These are phyloP conservation scores for Pichia sp. DNA, from an alignment of 1,139 yeast genomes.

Conservation along the genomic window DNA sequence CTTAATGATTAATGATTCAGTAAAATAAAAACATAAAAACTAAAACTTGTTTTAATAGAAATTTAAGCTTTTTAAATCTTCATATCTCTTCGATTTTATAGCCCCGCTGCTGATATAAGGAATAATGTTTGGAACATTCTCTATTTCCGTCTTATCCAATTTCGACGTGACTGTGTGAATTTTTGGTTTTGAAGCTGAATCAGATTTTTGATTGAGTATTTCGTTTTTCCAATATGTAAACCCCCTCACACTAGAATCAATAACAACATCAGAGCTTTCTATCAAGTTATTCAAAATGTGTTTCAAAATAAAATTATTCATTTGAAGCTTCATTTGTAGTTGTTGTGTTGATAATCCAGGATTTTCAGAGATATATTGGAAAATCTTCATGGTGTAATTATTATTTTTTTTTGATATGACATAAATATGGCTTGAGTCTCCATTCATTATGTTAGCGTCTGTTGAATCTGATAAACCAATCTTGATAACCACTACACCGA, in stretches of 20 bases:
- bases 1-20: too few relatives aligned
- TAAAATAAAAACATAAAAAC: too few relatives aligned
- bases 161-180: too few relatives aligned
- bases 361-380: constrained; percentile 12
- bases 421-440: too few relatives aligned
- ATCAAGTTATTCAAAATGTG: constrained; percentile 22
- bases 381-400: constrained; percentile 20
- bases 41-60: constrained; percentile 1
- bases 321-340: constrained; percentile 23
- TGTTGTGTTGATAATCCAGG: constrained; percentile 26
- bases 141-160: too few relatives aligned
- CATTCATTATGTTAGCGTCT: too few relatives aligned
- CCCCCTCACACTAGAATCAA: constrained; percentile 27
- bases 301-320: constrained; percentile 27
- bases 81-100: constrained; percentile 8
- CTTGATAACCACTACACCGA: constrained; percentile 22
- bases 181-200: too few relatives aligned
- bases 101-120: not conserved
- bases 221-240: constrained; percentile 26
- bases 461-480: too few relatives aligned
- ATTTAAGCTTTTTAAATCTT: constrained; percentile 15
- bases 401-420: constrained; percentile 23
- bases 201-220: constrained; percentile 11
- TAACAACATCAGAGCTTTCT: constrained; percentile 21
- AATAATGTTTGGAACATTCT: not conserved